Evolutionary conservation across 331 rosid species (phyloP), one percentile per base, ranked within the genome.

Genomic region (Quercus tomentella): DNA sequence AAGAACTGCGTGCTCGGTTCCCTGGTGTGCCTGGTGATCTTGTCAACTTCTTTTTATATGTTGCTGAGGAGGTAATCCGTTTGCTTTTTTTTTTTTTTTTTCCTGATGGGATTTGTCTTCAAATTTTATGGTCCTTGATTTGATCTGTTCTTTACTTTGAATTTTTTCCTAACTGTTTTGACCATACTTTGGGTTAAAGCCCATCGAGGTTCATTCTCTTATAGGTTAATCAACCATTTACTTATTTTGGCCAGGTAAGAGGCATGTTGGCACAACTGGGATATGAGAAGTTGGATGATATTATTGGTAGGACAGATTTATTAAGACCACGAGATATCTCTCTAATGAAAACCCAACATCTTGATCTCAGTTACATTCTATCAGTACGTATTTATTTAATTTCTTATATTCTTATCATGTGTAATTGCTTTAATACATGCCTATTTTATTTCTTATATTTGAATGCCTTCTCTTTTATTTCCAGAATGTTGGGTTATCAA

Each of bases 21-120:
- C 99, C 99, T 60, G 99, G 99, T 69, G 97, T 95, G 45, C 99
- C 99, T 18, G 99, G 99, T 55, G 99, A 95, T 87, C 99, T 95
- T 79, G 99, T 95, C 85, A 95, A 95, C 91, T 93, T 71, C 84
- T 95, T 95, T 83, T 78, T 95, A 33, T 93, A 93, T 87, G 96
- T 95, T 77, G 99, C 99, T 58, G 98, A 95, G 84, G 99, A 95
- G 99, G 99, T 95, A 90, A 81, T 57, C 33, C 22, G 18, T 81
- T 72, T 55, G 70, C 68, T 76, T 8, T 9, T 41, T 41, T 35
- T 5, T 33, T 31, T 37, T 41, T 8, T 41, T 41, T 75, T 75
- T 57, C 6, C 5, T 63, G 18, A 18, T 33, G 72, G 12, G 72
- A 67, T 67, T 35, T 35, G 26, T 67, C 69, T 63, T 51, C 79